A percentile compares a stretch with the other conserved stretches of the same genome.
Conservation (phyloP, 495 filamentous ascomycete genomes). For the Letharia lupina region DNA sequence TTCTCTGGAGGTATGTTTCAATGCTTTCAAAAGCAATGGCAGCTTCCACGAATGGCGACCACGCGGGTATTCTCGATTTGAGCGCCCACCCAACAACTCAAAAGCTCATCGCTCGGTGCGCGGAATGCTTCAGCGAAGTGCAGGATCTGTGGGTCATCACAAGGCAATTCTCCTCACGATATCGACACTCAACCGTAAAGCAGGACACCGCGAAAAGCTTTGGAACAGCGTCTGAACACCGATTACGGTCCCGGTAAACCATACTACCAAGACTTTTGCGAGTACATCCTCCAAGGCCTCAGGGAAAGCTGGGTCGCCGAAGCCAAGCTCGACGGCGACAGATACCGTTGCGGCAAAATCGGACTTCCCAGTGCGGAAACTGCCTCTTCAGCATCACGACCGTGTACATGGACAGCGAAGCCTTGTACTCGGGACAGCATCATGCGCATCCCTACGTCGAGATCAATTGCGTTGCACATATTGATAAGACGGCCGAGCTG, state of each 20-base stretch:
- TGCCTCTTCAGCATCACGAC: conserved; percentile 42
- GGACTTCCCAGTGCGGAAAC: conserved; percentile 31
- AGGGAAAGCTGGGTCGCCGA: conserved; percentile 40
- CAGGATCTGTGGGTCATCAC: background rate
- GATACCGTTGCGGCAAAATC: conserved; percentile 39
- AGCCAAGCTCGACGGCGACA: conserved; percentile 32
- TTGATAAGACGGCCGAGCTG: background rate
- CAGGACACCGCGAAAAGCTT: background rate
- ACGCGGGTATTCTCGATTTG: background rate
- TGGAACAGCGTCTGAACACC: background rate
- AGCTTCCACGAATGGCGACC: background rate
- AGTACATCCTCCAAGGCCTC: conserved; percentile 32
- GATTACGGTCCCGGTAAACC: conserved; percentile 27
- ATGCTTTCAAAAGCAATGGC: too few relatives aligned
- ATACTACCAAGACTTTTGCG: conserved; percentile 38
- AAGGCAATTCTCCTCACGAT: background rate
- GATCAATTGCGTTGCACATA: background rate
- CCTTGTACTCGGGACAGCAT: conserved; percentile 38
- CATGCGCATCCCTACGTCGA: background rate
- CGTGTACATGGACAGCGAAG: conserved; percentile 41
- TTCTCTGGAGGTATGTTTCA: background rate
- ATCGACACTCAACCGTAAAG: background rate
- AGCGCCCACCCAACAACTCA: background rate
- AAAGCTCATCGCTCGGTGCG: background rate
- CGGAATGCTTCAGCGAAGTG: background rate